A percentile compares a stretch with the other conserved stretches of the same genome.
These are phyloP conservation scores for Corymbia calophylla DNA, from an alignment of 441 rosid genomes.

Conservation along the genomic window DNA sequence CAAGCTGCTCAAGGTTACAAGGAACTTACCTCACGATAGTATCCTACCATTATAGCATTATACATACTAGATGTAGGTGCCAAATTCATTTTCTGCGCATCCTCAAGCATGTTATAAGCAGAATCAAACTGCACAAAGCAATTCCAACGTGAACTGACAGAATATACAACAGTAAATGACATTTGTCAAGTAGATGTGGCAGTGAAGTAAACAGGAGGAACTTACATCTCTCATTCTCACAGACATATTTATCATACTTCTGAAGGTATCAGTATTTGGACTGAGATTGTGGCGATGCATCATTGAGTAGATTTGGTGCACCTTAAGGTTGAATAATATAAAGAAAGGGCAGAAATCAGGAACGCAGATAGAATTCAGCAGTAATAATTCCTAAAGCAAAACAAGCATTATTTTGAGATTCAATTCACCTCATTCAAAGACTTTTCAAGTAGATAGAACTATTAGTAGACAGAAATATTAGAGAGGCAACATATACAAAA, in stretches of 20 bases:
- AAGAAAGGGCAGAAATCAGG: background rate
- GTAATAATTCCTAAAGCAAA: background rate
- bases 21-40: slow-evolving; percentile 64
- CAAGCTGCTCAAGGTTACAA: background rate
- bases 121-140: slow-evolving; percentile 49
- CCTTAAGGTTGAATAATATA: slow-evolving; percentile 27
- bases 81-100: slow-evolving; percentile 53
- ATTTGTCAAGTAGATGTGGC: background rate
- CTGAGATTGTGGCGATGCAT: slow-evolving; percentile 39
- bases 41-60: slow-evolving; percentile 72
- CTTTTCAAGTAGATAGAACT: background rate
- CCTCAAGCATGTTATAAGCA: slow-evolving; percentile 66
- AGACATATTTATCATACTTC: slow-evolving; percentile 52
- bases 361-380: background rate
- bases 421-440: background rate
- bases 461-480: background rate
- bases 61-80: slow-evolving; percentile 56
- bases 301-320: slow-evolving; percentile 49
- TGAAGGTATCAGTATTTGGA: slow-evolving; percentile 63
- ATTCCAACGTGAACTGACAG: background rate
- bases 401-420: background rate
- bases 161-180: background rate
- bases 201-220: background rate
- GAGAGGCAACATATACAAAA: background rate
- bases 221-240: slow-evolving; percentile 85